A percentile compares a stretch with the other conserved stretches of the same genome.
Evolutionary conservation across 371 early-diverging fungal species (phyloP).

Genomic region (Cokeromyces recurvatus): DNA sequence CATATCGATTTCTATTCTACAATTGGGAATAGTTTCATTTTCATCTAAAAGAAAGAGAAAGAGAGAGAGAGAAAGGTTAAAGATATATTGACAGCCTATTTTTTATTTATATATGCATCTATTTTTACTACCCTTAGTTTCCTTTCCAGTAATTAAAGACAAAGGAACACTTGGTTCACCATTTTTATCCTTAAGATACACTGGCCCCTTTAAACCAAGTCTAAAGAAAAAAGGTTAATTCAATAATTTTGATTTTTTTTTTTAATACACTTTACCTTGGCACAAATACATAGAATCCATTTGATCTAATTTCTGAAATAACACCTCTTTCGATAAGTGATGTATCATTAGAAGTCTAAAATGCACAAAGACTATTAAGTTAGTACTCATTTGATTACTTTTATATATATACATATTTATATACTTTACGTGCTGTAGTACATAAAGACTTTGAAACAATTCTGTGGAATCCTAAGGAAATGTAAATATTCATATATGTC

Average conservation of each 20-base stretch:
- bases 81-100: too few species aligned
- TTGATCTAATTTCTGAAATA: conserved; percentile 71
- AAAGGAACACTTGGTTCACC: conserved; percentile 52
- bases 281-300: conserved; percentile 71
- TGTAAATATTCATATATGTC: too few species aligned
- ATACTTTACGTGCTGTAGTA: conserved; percentile 57
- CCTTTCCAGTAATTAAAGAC: conserved; percentile 52
- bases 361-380: conserved; percentile 1
- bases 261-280: conserved; percentile 35
- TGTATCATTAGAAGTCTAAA: conserved; percentile 18
- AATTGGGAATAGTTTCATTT: conserved; percentile 29
- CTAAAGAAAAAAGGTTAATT: conserved; percentile 7
- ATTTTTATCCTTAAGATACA: conserved; percentile 58
- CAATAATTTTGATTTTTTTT: not conserved
- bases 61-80: too few species aligned
- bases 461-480: conserved; percentile 76
- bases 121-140: conserved; percentile 23
- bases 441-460: conserved; percentile 70
- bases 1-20: conserved; percentile 14
- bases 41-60: too few species aligned
- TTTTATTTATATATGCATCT: too few species aligned
- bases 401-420: too few species aligned
- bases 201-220: conserved; percentile 66
- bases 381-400: too few species aligned
- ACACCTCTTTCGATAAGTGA: conserved; percentile 60